Conservation (phyloP, 345 rosid genomes). For the Dipteronia dyeriana region DNA sequence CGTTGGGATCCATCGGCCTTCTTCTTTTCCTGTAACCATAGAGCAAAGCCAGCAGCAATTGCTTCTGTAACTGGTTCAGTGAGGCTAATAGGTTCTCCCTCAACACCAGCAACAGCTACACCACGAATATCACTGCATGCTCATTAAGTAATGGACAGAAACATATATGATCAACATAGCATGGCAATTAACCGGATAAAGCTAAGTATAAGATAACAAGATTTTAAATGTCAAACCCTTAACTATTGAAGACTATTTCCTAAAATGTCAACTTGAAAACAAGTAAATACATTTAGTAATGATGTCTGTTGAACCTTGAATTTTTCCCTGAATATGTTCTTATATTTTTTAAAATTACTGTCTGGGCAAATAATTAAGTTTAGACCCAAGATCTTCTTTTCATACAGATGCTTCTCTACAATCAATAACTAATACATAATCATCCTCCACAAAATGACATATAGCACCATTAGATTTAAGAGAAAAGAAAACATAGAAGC, state of each 20-base stretch:
- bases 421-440: not conserved
- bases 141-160: constrained; percentile 17
- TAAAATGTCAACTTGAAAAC: not conserved
- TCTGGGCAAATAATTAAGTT: not conserved
- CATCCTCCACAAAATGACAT: not conserved
- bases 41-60: constrained; percentile 90
- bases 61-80: constrained; percentile 86
- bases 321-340: not conserved
- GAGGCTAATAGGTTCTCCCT: constrained; percentile 87
- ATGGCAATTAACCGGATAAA: not conserved
- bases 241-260: not conserved
- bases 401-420: not conserved
- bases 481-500: not conserved
- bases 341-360: not conserved
- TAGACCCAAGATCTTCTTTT: not conserved
- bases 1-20: constrained; percentile 41
- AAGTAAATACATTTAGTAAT: not conserved
- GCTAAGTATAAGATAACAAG: not conserved
- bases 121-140: constrained; percentile 82
- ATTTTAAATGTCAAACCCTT: too few relatives aligned
- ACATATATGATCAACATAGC: not conserved
- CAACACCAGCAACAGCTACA: constrained; percentile 89
- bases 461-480: not conserved
- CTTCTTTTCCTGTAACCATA: constrained; percentile 80
- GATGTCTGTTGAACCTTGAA: not conserved